Conservation (phyloP, 768 basidiomycete species). For the Naganishia onofrii region DNA sequence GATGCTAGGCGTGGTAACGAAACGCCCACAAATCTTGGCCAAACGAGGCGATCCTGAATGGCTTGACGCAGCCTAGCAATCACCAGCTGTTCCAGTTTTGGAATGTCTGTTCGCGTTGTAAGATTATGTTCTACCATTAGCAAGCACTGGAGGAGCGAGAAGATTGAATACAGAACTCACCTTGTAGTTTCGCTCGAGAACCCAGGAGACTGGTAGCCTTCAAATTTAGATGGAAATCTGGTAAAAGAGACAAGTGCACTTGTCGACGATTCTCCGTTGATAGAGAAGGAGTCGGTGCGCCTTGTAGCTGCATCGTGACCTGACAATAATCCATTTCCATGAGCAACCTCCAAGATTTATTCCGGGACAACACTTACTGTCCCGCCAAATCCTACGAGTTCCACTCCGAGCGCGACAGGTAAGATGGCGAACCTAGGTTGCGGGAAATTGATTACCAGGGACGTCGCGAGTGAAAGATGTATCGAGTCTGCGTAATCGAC, state of each 20-base stretch:
- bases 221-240: slow-evolving; percentile 81
- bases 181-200: slow-evolving; percentile 88
- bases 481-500: slow-evolving; percentile 78
- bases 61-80: slow-evolving; percentile 73
- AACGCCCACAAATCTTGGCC: slow-evolving; percentile 53
- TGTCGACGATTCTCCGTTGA: slow-evolving; percentile 55
- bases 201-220: slow-evolving; percentile 89
- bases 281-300: slow-evolving; percentile 53
- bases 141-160: too few species aligned
- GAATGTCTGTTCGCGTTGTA: slow-evolving; percentile 62
- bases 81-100: slow-evolving; percentile 93
- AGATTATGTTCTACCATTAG: too few species aligned
- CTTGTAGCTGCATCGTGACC: slow-evolving; percentile 48
- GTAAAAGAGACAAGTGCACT: slow-evolving; percentile 72
- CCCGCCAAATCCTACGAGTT: slow-evolving; percentile 82
- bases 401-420: slow-evolving; percentile 69
- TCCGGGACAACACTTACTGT: slow-evolving; percentile 55
- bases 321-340: slow-evolving; percentile 4
- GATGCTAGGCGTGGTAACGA: slow-evolving; percentile 31
- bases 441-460: slow-evolving; percentile 56
- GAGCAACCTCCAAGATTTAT: not conserved
- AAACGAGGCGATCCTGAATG: slow-evolving; percentile 56
- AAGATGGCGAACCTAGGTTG: slow-evolving; percentile 55
- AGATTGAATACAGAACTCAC: slow-evolving; percentile 29
- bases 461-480: slow-evolving; percentile 60